These are phyloP conservation scores for Rhodomyrtus psidioides DNA, from an alignment of 441 rosid genomes.

Conservation along the genomic window DNA sequence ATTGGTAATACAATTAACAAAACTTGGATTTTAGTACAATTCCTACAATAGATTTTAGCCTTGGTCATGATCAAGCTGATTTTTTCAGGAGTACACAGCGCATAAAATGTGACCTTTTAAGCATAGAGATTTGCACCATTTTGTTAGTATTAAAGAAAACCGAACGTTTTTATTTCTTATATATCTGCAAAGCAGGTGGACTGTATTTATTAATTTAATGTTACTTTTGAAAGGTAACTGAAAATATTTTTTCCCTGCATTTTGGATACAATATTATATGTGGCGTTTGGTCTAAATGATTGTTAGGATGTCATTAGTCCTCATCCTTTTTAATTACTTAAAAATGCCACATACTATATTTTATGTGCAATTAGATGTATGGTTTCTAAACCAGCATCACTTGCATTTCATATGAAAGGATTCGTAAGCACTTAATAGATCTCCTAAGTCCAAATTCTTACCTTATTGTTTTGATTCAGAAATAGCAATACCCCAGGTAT, in stretches of 20 bases:
- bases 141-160: not conserved
- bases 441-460: not conserved
- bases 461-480: not conserved
- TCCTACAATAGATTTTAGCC: not conserved
- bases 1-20: not conserved
- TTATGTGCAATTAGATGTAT: too few relatives aligned
- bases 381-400: not conserved
- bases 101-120: not conserved
- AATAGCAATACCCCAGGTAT: not conserved
- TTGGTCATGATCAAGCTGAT: not conserved
- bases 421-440: not conserved
- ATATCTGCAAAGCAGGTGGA: too few relatives aligned
- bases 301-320: too few relatives aligned
- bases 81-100: not conserved
- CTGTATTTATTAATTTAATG: not conserved
- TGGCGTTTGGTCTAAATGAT: too few relatives aligned
- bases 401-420: not conserved
- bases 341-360: too few relatives aligned
- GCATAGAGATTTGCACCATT: not conserved
- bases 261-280: not conserved
- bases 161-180: not conserved
- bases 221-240: not conserved
- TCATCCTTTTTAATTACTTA: too few relatives aligned
- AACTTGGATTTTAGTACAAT: not conserved
- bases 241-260: not conserved